phyloP scores from a whole-genome alignment of 176 grass and related monocot species.

The Alloteropsis semialata region DNA sequence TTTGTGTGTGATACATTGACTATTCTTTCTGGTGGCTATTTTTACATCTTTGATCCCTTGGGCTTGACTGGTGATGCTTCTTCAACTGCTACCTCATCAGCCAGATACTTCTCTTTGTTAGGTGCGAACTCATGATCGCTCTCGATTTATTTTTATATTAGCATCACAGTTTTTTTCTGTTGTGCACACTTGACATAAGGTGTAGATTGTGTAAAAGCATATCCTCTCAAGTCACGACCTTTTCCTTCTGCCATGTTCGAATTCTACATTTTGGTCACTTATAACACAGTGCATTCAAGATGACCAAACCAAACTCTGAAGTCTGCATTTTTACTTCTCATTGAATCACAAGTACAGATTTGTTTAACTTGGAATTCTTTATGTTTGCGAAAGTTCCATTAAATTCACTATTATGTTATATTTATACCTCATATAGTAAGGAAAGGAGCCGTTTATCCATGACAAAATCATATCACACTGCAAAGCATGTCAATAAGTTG shows the following conservation, averaged over 20 bases:
- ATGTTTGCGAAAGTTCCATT: background rate
- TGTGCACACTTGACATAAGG: background rate
- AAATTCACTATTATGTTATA: background rate
- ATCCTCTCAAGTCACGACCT: background rate
- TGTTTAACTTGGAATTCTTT: conserved; percentile 6
- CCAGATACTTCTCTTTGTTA: conserved; percentile 88
- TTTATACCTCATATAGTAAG: background rate
- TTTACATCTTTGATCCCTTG: conserved; percentile 94
- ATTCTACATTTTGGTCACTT: conserved; percentile 1
- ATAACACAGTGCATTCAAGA: conserved; percentile 11
- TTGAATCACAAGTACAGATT: background rate
- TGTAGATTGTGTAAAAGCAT: conserved; percentile 3
- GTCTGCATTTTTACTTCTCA: background rate
- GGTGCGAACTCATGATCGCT: conserved; percentile 34
- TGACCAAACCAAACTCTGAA: background rate
- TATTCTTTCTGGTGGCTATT: conserved; percentile 85
- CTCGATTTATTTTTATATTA: conserved; percentile 11
- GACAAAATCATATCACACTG: background rate
- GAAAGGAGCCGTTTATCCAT: conserved; percentile 2
- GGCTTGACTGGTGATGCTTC: conserved; percentile 65
- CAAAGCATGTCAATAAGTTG: background rate
- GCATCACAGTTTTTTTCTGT: background rate
- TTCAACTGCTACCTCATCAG: conserved; percentile 54
- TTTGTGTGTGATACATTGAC: conserved; percentile 87
- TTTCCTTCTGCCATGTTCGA: background rate